phyloP scores from a whole-genome alignment of 768 basidiomycete species.

The Suillus lakei region DNA sequence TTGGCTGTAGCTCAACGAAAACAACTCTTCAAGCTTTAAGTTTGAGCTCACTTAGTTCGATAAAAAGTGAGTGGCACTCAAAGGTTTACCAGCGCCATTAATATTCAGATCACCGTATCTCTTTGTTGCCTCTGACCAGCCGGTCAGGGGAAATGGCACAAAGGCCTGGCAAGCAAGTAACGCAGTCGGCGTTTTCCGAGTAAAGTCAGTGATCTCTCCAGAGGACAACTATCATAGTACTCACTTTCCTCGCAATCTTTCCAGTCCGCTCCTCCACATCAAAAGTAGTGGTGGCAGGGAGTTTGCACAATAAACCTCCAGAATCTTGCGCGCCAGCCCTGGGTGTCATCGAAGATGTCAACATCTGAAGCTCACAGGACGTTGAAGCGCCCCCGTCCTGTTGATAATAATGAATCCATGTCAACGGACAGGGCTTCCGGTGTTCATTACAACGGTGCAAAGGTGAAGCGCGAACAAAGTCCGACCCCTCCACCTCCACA shows the following conservation, averaged over 20 bases:
- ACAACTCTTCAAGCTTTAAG: too few species aligned
- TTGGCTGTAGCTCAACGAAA: too few species aligned
- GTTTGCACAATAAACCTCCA: neutral
- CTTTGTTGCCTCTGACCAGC: neutral
- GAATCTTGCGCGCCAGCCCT: neutral
- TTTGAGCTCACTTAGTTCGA: neutral
- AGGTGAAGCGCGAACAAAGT: constrained; percentile 27
- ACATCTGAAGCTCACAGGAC: constrained; percentile 8
- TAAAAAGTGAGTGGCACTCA: neutral
- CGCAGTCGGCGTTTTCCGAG: neutral
- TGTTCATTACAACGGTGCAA: neutral
- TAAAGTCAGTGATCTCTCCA: neutral
- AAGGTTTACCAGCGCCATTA: neutral
- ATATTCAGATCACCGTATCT: neutral
- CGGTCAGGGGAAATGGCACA: neutral
- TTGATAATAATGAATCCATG: neutral
- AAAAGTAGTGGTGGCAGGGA: neutral
- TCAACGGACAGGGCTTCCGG: neutral
- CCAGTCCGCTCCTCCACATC: neutral
- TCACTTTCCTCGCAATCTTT: neutral
- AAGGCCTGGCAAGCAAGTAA: neutral
- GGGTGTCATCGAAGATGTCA: constrained; percentile 8
- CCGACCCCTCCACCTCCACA: constrained; percentile 16
- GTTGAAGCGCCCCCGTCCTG: constrained; percentile 22
- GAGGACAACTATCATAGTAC: neutral